Base-by-base conservation (phyloP, 345 rosid genomes). In the Citrus mangshanensis region DNA sequence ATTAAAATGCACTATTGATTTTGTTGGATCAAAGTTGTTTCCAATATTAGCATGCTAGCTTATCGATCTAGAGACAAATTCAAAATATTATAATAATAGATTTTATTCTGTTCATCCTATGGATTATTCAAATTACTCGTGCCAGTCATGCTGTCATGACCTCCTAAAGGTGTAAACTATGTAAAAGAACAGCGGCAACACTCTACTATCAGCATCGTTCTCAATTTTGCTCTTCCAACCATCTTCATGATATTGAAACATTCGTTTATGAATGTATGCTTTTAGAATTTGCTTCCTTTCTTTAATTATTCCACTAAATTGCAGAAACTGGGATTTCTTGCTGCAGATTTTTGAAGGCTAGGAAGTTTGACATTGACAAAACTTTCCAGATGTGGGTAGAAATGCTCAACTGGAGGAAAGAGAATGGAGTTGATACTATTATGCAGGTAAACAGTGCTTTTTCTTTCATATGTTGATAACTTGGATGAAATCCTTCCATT, bases 321-420 rank as follows among this genome's bases (percentile, higher is more conserved):
- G 21, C 19, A 54, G 75, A 73, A 27, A 56, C 16, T 76, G 78
- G 62, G 66, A 56, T 63, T 68, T 24, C 25, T 27, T 72, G 46
- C 70, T 74, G 81, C 86, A 95, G 99, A 82, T 95, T 95, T 85
- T 79, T 95, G 67, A 93, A 92, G 82, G 97, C 99, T 62, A 92
- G 98, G 85, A 91, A 87, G 63, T 93, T 95, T 82, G 97, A 92
- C 85, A 61, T 81, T 35, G 97, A 93, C 70, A 93, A 90, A 91
- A 84, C 99, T 30, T 58, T 89, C 58, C 88, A 88, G 73, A 95
- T 95, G 99, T 95, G 99, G 99, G 91, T 89, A 81, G 95, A 89
- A 32, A 95, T 95, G 99, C 87, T 93, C 59, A 89, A 90, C 68
- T 95, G 97, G 99, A 93, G 99, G 87, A 86, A 84, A 81, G 95